A percentile compares a stretch with the other conserved stretches of the same genome.
Evolutionary conservation across 2,329 filamentous ascomycete species (phyloP).

Genomic region (Hyphodiscus sp.): DNA sequence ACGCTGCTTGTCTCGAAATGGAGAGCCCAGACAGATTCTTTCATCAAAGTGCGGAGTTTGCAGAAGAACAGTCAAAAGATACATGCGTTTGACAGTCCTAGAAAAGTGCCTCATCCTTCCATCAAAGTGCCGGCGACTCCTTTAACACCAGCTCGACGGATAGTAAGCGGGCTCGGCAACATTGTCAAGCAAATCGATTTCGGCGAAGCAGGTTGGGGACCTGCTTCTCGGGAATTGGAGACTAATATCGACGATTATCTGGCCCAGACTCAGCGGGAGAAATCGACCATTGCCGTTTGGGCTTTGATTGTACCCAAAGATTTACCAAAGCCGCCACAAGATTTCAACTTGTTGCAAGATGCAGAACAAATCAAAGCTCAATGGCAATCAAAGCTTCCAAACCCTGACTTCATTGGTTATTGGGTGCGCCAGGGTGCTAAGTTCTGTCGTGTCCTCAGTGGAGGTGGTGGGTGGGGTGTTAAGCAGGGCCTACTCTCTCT

Average conservation of each 20-base stretch:
- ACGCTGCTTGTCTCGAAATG: constrained; percentile 47
- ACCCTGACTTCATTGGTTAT: constrained; percentile 12
- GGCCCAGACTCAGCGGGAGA: constrained; percentile 23
- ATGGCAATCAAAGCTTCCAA: background rate
- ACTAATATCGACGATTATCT: constrained; percentile 53
- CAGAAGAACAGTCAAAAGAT: constrained; percentile 17
- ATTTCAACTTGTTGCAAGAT: background rate
- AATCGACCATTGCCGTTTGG: constrained; percentile 58
- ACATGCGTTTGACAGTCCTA: constrained; percentile 9
- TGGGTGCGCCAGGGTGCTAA: constrained; percentile 20
- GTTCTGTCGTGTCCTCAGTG: constrained; percentile 47
- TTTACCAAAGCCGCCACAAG: background rate
- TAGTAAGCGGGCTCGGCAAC: constrained; percentile 67
- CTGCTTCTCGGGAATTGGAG: constrained; percentile 70
- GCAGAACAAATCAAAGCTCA: background rate
- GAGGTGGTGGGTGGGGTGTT: constrained; percentile 77
- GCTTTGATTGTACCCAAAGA: constrained; percentile 54
- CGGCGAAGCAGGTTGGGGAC: constrained; percentile 36
- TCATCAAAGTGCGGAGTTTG: constrained; percentile 6
- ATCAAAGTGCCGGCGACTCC: constrained; percentile 47
- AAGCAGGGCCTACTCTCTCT: constrained; percentile 75
- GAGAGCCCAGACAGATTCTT: constrained; percentile 15
- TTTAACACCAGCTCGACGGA: constrained; percentile 54
- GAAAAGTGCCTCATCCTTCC: background rate
- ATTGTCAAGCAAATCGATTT: constrained; percentile 62